A percentile compares a stretch with the other conserved stretches of the same genome.
These are phyloP conservation scores for Sugiyamaella novakii DNA, from an alignment of 1,139 yeast genomes.

Conservation along the genomic window DNA sequence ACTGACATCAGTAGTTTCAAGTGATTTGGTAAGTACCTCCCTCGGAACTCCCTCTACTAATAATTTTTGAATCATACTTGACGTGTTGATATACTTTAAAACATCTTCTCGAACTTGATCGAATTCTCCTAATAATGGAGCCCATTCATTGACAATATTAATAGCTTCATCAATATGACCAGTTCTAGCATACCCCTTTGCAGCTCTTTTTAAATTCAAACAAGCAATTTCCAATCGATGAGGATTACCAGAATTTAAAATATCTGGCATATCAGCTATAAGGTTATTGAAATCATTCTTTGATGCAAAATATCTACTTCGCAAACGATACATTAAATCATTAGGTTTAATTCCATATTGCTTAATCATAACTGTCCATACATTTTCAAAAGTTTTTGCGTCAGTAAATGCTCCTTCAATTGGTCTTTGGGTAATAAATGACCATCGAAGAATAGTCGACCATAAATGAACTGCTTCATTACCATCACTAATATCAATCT, in stretches of 20 bases:
- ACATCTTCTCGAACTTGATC: slow-evolving; percentile 22
- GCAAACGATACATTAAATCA: slow-evolving; percentile 29
- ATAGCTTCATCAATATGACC: slow-evolving; percentile 30
- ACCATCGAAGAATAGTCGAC: slow-evolving; percentile 37
- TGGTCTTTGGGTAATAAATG: slow-evolving; percentile 33
- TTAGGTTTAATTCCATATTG: slow-evolving; percentile 28
- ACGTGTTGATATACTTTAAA: slow-evolving; percentile 21
- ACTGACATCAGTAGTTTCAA: too few relatives aligned
- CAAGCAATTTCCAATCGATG: slow-evolving; percentile 20
- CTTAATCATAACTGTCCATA: slow-evolving; percentile 33
- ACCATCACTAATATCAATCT: slow-evolving; percentile 27
- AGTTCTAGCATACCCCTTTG: slow-evolving; percentile 24
- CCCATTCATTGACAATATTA: slow-evolving; percentile 29
- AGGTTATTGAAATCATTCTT: slow-evolving; percentile 17
- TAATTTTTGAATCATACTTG: slow-evolving; percentile 17
- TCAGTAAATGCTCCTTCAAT: slow-evolving; percentile 30
- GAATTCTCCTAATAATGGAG: slow-evolving; percentile 25
- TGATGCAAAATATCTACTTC: slow-evolving; percentile 23
- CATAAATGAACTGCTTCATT: slow-evolving; percentile 34
- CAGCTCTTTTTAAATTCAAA: slow-evolving; percentile 21
- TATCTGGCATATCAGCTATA: slow-evolving; percentile 12
- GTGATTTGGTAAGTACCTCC: too few relatives aligned
- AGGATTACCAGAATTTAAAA: slow-evolving; percentile 15
- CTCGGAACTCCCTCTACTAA: slow-evolving; percentile 9
- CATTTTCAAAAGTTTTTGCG: slow-evolving; percentile 29